Base-by-base conservation (phyloP, 768 basidiomycete genomes). In the Auricularia cornea region DNA sequence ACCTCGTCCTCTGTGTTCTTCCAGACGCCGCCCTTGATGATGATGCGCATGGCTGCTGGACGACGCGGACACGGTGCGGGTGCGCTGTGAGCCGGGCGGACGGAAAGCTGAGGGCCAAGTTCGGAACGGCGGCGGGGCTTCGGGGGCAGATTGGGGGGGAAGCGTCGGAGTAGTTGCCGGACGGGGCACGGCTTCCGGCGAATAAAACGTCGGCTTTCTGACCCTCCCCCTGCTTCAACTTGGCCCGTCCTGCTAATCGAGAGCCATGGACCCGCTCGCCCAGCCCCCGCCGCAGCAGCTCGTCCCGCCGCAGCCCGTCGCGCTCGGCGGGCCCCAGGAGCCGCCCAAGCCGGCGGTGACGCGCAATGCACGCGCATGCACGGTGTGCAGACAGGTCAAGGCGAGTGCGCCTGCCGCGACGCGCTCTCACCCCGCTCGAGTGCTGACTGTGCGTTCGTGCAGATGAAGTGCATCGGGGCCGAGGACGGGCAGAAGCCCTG, bases 1-100 rank as follows among this genome's bases (percentile, higher is more conserved):
- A 99, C 97, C 75, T 99, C 97, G 74, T 99, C 95, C 76, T 95
- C 93, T 28, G 93, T 94, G 80, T 94, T 94, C 89, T 94, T 71
- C 72, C 74, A 75, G 48, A 73, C 72, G 60, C 65, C 66, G 30
- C 41, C 38, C 82, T 94, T 94, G 74, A 93, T 93, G 72, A 94
- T 92, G 35, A 92, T 93, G 73, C 92, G 84, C 70, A 90, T 89
- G n/a, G n/a, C n/a, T n/a, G 91, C 93, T 94, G 65, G 62, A 16
- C 23, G 57, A 51, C 14, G 18, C 12, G 35, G n/a, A n/a, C n/a
- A n/a, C n/a, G n/a, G n/a, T n/a, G n/a, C n/a, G n/a, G n/a, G n/a
- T n/a, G n/a, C n/a, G n/a, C n/a, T n/a, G n/a, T n/a, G n/a, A n/a
- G n/a, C n/a, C n/a, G n/a, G n/a, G n/a, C n/a, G n/a, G n/a, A n/a